Percentiles rank a stretch among this genome's conserved stretches.
These are phyloP conservation scores for Thymus quinquecostatus DNA, from an alignment of 257 asterid species.

Conservation along the genomic window DNA sequence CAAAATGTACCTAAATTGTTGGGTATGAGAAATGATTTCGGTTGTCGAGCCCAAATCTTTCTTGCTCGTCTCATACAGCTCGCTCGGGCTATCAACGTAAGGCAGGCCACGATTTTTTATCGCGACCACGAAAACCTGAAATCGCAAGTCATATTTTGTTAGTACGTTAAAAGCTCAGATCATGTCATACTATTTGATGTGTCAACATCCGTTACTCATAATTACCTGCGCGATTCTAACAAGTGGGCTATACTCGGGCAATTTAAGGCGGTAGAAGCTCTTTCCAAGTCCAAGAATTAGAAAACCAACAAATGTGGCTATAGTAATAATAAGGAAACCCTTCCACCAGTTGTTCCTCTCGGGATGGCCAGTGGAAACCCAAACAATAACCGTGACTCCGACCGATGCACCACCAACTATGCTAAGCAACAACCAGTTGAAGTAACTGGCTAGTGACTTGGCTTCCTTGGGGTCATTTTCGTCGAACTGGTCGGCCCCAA, in stretches of 20 bases:
- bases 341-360: conserved; percentile 61
- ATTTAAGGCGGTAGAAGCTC: conserved; percentile 55
- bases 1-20: conserved; percentile 51
- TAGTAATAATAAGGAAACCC: conserved; percentile 56
- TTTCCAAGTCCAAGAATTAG: conserved; percentile 46
- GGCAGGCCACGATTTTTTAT: conserved; percentile 42
- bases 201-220: no score
- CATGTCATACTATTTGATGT: no score
- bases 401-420: conserved; percentile 49
- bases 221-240: conserved; percentile 54
- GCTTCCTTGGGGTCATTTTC: conserved; percentile 61
- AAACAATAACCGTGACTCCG: conserved; percentile 71
- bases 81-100: conserved; percentile 41
- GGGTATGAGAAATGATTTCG: conserved; percentile 40
- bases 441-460: conserved; percentile 60
- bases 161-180: no score
- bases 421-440: conserved; percentile 66
- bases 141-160: neutral
- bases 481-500: conserved; percentile 80
- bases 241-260: conserved; percentile 63
- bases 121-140: conserved; percentile 60
- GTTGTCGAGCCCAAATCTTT: conserved; percentile 36
- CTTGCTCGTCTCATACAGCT: conserved; percentile 43
- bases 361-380: conserved; percentile 47
- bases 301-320: conserved; percentile 46